Conservation (phyloP, 2,329 filamentous ascomycete genomes). For the Colletotrichum costaricense region DNA sequence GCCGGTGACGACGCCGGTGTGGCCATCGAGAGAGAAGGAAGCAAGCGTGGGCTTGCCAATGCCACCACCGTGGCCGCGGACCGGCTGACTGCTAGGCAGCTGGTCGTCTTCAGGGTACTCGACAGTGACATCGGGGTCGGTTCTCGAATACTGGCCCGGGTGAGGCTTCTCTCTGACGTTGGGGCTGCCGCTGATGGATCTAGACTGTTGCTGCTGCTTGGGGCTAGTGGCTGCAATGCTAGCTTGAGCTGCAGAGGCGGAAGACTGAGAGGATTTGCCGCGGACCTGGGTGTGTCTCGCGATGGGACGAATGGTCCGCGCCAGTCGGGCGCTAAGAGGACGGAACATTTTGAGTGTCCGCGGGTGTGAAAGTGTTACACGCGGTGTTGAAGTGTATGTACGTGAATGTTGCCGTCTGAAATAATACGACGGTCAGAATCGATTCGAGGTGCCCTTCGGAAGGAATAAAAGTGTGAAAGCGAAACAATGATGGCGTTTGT, state of each 20-base stretch:
- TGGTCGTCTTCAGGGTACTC: conserved; percentile 82
- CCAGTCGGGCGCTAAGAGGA: conserved; percentile 33
- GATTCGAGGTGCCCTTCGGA: not conserved
- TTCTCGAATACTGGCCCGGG: conserved; percentile 78
- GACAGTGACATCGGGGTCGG: conserved; percentile 81
- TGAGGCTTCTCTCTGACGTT: conserved; percentile 49
- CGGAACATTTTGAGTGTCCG: conserved; percentile 31
- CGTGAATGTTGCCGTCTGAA: not conserved
- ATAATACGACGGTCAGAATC: not conserved
- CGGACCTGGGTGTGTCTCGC: conserved; percentile 14
- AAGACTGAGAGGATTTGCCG: conserved; percentile 17
- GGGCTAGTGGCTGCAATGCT: conserved; percentile 27
- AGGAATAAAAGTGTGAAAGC: not conserved
- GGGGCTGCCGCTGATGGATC: conserved; percentile 43
- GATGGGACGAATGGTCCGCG: conserved; percentile 28
- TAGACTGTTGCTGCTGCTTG: conserved; percentile 40
- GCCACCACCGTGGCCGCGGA: conserved; percentile 80
- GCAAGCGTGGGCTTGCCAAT: conserved; percentile 88
- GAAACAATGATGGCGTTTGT: too few relatives aligned
- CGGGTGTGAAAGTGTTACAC: not conserved
- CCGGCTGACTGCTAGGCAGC: conserved; percentile 76
- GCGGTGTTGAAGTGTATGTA: not conserved
- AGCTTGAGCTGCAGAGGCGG: conserved; percentile 39
- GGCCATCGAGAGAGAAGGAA: conserved; percentile 86
- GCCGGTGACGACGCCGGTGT: conserved; percentile 87